A percentile compares a stretch with the other conserved stretches of the same genome.
phyloP scores from a whole-genome alignment of 352 stramenopile species.

The Peronospora destructor region DNA sequence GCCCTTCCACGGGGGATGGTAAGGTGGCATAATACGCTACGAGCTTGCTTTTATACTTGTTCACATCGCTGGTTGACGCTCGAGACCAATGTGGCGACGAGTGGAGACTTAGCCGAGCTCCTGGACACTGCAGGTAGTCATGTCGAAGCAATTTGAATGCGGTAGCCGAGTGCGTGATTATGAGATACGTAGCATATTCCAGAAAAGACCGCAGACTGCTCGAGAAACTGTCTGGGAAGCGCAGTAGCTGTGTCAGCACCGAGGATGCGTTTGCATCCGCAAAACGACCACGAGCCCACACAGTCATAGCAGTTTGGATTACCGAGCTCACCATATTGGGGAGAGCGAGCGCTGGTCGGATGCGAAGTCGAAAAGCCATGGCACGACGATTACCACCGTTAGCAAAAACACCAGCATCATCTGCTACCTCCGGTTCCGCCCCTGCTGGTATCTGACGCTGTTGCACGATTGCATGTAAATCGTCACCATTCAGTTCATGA shows the following conservation, averaged over 20 bases:
- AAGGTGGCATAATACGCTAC: conserved; percentile 33
- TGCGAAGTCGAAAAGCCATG: conserved; percentile 12
- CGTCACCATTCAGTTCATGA: conserved; percentile 16
- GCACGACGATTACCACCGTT: conserved; percentile 7
- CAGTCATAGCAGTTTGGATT: conserved; percentile 32
- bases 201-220: conserved; percentile 46
- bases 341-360: conserved; percentile 16
- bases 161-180: conserved; percentile 32
- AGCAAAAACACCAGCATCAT: background rate
- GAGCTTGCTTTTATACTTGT: conserved; percentile 37
- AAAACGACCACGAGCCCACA: conserved; percentile 41
- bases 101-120: conserved; percentile 8
- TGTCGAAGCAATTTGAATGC: conserved; percentile 46
- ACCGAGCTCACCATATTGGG: conserved; percentile 33
- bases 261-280: conserved; percentile 26
- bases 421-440: conserved; percentile 9
- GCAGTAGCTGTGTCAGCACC: conserved; percentile 32
- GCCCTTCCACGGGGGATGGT: conserved; percentile 13
- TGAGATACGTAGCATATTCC: conserved; percentile 61
- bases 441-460: conserved; percentile 14
- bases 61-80: conserved; percentile 24
- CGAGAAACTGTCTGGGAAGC: conserved; percentile 28
- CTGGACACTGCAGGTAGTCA: conserved; percentile 33
- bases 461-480: conserved; percentile 7
- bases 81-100: conserved; percentile 9